Conservation (phyloP, 441 rosid species). For the Arabidopsis lyrata region DNA sequence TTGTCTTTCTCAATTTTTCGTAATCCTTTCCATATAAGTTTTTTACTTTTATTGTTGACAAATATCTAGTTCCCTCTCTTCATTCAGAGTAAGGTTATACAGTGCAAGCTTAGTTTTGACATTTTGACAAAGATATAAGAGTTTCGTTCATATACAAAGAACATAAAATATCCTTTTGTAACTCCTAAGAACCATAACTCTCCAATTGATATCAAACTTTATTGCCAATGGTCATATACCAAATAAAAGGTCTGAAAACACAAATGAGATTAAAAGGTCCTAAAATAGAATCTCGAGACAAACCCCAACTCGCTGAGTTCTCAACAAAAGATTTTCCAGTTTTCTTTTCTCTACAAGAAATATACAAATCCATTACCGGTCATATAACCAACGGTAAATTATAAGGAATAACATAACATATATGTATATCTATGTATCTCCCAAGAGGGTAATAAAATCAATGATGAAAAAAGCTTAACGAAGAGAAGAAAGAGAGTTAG, state of each 20-base stretch:
- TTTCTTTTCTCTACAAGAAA: constrained; percentile 44
- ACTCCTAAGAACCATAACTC: not conserved
- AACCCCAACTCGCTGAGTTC: constrained; percentile 26
- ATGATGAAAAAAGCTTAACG: constrained; percentile 32
- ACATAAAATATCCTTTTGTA: not conserved
- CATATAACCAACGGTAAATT: constrained; percentile 39
- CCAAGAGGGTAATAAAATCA: constrained; percentile 35
- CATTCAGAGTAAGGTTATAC: not conserved
- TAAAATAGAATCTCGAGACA: constrained; percentile 31
- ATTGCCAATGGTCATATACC: constrained; percentile 23
- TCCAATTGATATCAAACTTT: not conserved
- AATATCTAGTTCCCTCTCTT: too few species aligned
- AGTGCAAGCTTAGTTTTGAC: not conserved
- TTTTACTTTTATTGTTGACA: too few species aligned
- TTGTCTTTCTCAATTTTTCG: too few species aligned
- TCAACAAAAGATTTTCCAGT: constrained; percentile 41
- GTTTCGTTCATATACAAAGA: not conserved
- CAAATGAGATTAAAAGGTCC: constrained; percentile 24
- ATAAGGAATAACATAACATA: constrained; percentile 34
- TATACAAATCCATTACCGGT: constrained; percentile 41
- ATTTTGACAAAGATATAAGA: not conserved
- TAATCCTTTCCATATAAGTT: too few species aligned
- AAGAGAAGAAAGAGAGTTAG: constrained; percentile 41
- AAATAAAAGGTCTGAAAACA: constrained; percentile 13
- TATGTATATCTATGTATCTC: constrained; percentile 35